Percentiles rank a stretch among this genome's conserved stretches.
Evolutionary conservation across 768 basidiomycete species (phyloP).

Genomic region (Leucosporidium creatinivorum): DNA sequence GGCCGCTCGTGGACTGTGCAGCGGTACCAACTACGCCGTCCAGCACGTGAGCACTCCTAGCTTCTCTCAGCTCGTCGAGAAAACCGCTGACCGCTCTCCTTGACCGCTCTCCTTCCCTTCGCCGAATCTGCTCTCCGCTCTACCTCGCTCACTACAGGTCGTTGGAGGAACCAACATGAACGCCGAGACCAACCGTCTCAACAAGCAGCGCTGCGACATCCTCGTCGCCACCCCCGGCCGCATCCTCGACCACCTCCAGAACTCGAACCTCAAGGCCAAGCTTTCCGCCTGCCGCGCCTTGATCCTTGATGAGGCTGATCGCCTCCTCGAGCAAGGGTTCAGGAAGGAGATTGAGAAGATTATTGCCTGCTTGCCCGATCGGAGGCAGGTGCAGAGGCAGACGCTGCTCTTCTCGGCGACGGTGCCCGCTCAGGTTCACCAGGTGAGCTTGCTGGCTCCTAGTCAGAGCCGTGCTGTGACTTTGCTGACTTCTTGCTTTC

Average conservation of each 20-base stretch:
- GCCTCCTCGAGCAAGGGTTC: conserved; percentile 43
- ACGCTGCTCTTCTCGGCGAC: conserved; percentile 47
- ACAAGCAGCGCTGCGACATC: conserved; percentile 35
- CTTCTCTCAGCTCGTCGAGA: too few species aligned
- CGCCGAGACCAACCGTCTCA: conserved; percentile 40
- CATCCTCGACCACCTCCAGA: conserved; percentile 43
- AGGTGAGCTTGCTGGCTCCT: conserved; percentile 43
- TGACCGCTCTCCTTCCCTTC: too few species aligned
- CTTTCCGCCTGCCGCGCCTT: conserved; percentile 46
- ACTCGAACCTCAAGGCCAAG: conserved; percentile 42
- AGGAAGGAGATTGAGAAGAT: conserved; percentile 39
- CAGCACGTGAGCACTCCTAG: conserved; percentile 41
- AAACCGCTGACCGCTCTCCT: too few species aligned
- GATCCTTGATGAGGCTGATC: conserved; percentile 45
- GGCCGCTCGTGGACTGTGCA: conserved; percentile 89
- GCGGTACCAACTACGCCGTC: conserved; percentile 46
- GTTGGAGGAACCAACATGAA: conserved; percentile 54
- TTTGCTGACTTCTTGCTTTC: too few species aligned
- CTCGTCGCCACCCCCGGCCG: conserved; percentile 45
- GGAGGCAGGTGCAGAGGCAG: conserved; percentile 38
- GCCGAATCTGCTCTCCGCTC: not conserved
- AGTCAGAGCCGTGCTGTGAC: too few species aligned
- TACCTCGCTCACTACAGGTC: not conserved
- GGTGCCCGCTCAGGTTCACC: conserved; percentile 44
- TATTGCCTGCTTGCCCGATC: conserved; percentile 25